Evolutionary conservation across 1,284 basidiomycete genomes (phyloP), one percentile per base, ranked within the genome.

Genomic region (Coniophora puteana): DNA sequence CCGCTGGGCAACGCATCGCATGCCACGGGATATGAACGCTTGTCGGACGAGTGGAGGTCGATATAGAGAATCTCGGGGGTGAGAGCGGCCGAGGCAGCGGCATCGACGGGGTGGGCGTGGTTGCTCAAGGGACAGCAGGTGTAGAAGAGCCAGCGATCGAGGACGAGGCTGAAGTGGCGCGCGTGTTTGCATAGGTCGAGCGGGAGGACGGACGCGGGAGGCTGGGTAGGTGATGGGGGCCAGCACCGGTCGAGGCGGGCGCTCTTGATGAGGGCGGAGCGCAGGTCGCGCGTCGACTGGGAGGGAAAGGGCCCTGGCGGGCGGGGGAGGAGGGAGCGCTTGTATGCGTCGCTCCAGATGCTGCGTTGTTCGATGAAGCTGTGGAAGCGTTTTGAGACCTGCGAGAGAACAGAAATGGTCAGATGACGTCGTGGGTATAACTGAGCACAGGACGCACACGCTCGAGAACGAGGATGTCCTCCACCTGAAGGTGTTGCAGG

Each of bases 311-410:
- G 29, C 8, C 29, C 29, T 31, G 29, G 29, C 20, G 29, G 29
- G 20, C 29, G 29, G 7, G 29, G 29, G 6, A 31, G n/a, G 8
- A 14, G 8, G 6, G 29, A 31, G 29, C 8, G 7, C n/a, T 31
- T 18, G 29, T 31, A 31, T 31, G 29, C 29, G n/a, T 31, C 29
- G n/a, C 29, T 31, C 29, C 29, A 31, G 8, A 31, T n/a, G 7
- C 14, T 18, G 8, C 29, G 14, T n/a, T 31, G 29, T 14, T 31
- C 14, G 8, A 18, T 31, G 7, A 31, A 14, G 20, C 20, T n/a
- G 29, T 7, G n/a, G n/a, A 31, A 14, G 8, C 14, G 14, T 18
- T 31, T 31, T n/a, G 29, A 31, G 7, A 31, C 29, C 29, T 31
- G 29, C 6, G 29, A 8, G n/a, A n/a, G 20, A 31, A 14, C n/a